phyloP scores from a whole-genome alignment of 1,284 basidiomycete species.

The Ceratobasidium papillatum region DNA sequence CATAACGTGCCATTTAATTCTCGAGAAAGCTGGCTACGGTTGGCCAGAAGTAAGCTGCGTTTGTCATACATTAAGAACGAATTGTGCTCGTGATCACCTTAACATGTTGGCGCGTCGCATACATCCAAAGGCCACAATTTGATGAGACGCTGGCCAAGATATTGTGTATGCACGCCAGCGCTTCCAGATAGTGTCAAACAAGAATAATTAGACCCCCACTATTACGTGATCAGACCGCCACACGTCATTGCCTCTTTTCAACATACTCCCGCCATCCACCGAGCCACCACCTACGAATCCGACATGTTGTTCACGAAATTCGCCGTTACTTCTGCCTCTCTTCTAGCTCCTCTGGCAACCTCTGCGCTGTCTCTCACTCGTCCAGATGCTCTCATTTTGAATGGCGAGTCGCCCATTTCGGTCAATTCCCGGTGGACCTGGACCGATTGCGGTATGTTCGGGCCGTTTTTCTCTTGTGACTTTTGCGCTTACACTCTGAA shows the following conservation, averaged over 20 bases:
- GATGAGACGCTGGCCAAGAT: no score
- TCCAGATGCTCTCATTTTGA: slow-evolving; percentile 9
- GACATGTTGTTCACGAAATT: slow-evolving; percentile 21
- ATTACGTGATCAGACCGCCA: background rate
- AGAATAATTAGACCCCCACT: background rate
- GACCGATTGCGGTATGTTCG: slow-evolving; percentile 50
- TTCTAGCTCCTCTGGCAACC: background rate
- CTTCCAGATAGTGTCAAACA: background rate
- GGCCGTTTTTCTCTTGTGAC: slow-evolving; percentile 68
- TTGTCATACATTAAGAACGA: no score
- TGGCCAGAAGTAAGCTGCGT: no score
- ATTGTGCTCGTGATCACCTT: no score
- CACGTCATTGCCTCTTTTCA: background rate
- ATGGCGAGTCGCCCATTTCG: slow-evolving; percentile 28
- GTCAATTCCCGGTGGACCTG: slow-evolving; percentile 38
- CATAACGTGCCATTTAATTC: no score
- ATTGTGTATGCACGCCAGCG: no score
- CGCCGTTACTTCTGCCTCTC: background rate
- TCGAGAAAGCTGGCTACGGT: no score
- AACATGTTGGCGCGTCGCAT: no score
- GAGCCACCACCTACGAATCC: slow-evolving; percentile 19
- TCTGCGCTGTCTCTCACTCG: slow-evolving; percentile 24
- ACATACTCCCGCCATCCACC: slow-evolving; percentile 2
- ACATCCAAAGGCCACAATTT: no score
- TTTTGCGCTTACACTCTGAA: slow-evolving; percentile 77